Base-by-base conservation (phyloP, 2,329 filamentous ascomycete species). In the Epichloe glyceriae region DNA sequence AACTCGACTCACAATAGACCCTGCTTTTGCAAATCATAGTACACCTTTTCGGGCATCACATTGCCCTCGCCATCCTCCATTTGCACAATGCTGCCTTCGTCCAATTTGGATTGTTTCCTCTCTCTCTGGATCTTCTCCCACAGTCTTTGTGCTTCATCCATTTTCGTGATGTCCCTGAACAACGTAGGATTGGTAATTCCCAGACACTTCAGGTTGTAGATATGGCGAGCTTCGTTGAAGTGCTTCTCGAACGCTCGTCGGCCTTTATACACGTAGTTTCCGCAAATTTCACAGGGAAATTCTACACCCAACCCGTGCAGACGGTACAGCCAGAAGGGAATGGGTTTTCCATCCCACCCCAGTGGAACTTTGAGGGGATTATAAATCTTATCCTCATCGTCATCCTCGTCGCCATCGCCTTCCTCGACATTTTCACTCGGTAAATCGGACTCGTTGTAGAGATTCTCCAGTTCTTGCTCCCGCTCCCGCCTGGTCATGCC, bases 221-320 rank as follows among this genome's bases (percentile, higher is more conserved):
- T 86, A 64, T 98, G 93, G 49, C 89, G 76, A 8, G 87, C 83
- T 67, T 98, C 93, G 58, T 90, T 94, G 71, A 98, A 98, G 67
- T 98, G 93, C 73, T 98, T 98, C 65, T 98, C 93, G 60, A 96
- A 98, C 1, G 90, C 90, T 47, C 93, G 81, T 22, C 93, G 79
- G 15, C 93, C 93, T 86, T 95, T 96, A 72, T 97, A 97, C n/a
- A 96, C 89, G 62, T 89, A 96, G 68, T 97, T 97, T 51, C 93
- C 93, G 63, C 93, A 98, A 51, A 98, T 88, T 65, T 98, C 91
- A 72, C 93, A 98, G 0, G 86, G 78, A 58, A 96, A 95, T 60
- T 98, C 93, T 12, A 95, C 89, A 8, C 93, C 93, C 26, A 98
- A 73, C 1, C 93, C 93, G 63, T 98, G 93, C 15, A 98, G 76